A percentile compares a stretch with the other conserved stretches of the same genome.
phyloP scores from a whole-genome alignment of 345 rosid genomes.

The Passiflora organensis region DNA sequence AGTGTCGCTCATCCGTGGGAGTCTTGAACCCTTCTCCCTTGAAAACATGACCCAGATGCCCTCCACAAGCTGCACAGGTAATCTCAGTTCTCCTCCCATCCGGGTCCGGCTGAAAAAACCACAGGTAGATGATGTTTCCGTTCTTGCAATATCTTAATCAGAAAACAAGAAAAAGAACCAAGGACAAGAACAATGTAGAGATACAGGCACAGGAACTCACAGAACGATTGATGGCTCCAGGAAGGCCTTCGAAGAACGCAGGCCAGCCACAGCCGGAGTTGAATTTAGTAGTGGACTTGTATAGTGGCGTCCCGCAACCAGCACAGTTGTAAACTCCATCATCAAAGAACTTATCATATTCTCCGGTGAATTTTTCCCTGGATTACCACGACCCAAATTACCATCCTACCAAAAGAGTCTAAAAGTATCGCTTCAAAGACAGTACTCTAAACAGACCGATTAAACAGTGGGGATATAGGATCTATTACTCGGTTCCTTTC shows the following conservation, averaged over 20 bases:
- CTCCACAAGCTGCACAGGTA: slow-evolving; percentile 28
- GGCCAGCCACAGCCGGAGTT: slow-evolving; percentile 30
- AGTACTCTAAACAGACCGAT: neutral
- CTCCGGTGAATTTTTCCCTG: slow-evolving; percentile 22
- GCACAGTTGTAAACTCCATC: slow-evolving; percentile 20
- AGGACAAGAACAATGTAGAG: neutral
- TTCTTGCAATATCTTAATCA: neutral
- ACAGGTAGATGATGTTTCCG: neutral
- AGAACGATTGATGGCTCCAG: slow-evolving; percentile 21
- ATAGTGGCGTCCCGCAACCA: slow-evolving; percentile 26
- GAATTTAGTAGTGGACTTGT: slow-evolving; percentile 21
- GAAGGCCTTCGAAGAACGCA: slow-evolving; percentile 26
- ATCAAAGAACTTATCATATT: slow-evolving; percentile 23
- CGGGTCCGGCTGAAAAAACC: slow-evolving; percentile 19
- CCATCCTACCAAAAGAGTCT: neutral
- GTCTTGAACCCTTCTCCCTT: slow-evolving; percentile 25
- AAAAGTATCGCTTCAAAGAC: no score
- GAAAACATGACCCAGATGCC: slow-evolving; percentile 25
- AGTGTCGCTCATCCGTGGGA: slow-evolving; percentile 30
- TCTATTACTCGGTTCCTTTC: slow-evolving; percentile 24
- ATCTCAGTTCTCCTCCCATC: slow-evolving; percentile 32
- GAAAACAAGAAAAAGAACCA: neutral
- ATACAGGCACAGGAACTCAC: slow-evolving; percentile 7
- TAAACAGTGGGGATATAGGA: neutral
- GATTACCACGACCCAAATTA: neutral